Evolutionary conservation across 2,329 filamentous ascomycete genomes (phyloP).

Genomic region (Xylariaceae sp.): DNA sequence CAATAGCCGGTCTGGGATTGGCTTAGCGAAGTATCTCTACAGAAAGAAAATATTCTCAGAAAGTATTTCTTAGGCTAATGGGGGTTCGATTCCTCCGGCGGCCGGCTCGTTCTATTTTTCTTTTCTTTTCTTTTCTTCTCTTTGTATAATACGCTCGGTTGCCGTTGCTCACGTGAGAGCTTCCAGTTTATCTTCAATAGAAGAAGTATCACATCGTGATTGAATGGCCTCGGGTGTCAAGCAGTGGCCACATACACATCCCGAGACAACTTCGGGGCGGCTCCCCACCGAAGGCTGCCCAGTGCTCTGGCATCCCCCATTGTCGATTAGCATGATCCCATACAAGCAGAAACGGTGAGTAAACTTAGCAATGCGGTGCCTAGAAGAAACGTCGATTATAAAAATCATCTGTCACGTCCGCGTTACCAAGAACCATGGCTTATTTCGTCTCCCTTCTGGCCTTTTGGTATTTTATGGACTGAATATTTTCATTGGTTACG

Average conservation of each 20-base stretch:
- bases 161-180: not conserved
- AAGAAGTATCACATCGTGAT: not conserved
- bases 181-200: not conserved
- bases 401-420: not conserved
- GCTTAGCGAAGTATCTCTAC: no score
- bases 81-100: no score
- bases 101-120: no score
- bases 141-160: not conserved
- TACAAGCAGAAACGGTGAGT: conserved; percentile 5
- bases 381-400: not conserved
- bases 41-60: no score
- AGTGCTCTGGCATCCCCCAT: conserved; percentile 8
- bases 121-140: no score
- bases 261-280: conserved; percentile 3
- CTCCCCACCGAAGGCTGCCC: conserved; percentile 8
- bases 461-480: not conserved
- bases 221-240: not conserved
- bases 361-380: conserved; percentile 4
- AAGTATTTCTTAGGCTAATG: no score
- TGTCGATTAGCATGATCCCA: conserved; percentile 6
- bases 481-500: not conserved
- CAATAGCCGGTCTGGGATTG: no score
- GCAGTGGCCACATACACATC: not conserved
- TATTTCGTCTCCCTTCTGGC: not conserved
- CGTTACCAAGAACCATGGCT: not conserved